A percentile compares a stretch with the other conserved stretches of the same genome.
phyloP scores from a whole-genome alignment of 495 filamentous ascomycete species.

The Tuber borchii region DNA sequence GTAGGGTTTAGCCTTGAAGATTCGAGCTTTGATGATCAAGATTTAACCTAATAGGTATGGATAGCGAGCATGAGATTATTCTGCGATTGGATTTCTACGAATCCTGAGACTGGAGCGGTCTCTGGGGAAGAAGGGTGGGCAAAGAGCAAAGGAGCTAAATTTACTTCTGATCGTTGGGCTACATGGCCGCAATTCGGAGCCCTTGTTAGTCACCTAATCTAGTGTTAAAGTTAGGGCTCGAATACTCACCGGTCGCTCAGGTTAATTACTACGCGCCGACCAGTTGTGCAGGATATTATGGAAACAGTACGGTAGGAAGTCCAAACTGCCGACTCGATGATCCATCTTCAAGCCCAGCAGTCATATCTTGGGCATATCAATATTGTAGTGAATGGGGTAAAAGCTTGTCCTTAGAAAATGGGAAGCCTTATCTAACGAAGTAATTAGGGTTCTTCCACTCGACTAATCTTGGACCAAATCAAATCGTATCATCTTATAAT shows the following conservation, averaged over 20 bases:
- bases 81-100: constrained; percentile 26
- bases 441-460: constrained; percentile 48
- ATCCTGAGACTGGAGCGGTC: constrained; percentile 19
- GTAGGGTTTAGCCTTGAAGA: constrained; percentile 7
- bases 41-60: not conserved
- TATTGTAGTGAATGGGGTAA: constrained; percentile 54
- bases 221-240: constrained; percentile 17
- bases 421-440: not conserved
- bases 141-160: constrained; percentile 36
- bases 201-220: constrained; percentile 45
- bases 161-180: constrained; percentile 48
- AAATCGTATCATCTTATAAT: constrained; percentile 51
- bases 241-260: constrained; percentile 10
- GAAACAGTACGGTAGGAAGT: constrained; percentile 21
- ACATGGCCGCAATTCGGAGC: constrained; percentile 46
- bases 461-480: constrained; percentile 47
- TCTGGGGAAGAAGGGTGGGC: constrained; percentile 23
- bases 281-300: constrained; percentile 40
- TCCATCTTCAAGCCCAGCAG: constrained; percentile 42
- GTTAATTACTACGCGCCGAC: constrained; percentile 35
- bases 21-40: not conserved
- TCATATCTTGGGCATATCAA: constrained; percentile 56
- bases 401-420: not conserved
- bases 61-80: constrained; percentile 13
- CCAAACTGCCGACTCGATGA: constrained; percentile 46